Conservation (phyloP, 495 filamentous ascomycete species). For the Bryoglossum gracile region DNA sequence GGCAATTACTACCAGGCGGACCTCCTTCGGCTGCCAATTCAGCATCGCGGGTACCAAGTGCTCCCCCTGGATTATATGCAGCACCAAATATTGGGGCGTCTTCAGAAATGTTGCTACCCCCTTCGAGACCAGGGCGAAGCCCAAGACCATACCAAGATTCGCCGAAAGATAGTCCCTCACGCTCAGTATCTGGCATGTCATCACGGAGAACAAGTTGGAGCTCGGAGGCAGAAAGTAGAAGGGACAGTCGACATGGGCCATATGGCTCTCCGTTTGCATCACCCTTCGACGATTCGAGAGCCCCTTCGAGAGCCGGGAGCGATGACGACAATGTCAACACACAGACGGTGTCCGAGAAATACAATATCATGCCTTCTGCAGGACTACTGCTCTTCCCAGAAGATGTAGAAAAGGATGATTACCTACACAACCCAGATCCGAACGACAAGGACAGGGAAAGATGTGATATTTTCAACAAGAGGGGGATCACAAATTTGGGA, state of each 20-base stretch:
- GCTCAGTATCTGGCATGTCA: slow-evolving; percentile 33
- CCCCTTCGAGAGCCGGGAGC: slow-evolving; percentile 53
- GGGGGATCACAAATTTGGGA: slow-evolving; percentile 62
- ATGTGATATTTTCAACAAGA: slow-evolving; percentile 60
- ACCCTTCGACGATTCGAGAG: slow-evolving; percentile 51
- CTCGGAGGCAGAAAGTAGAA: slow-evolving; percentile 43
- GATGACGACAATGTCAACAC: slow-evolving; percentile 64
- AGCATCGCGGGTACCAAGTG: background rate
- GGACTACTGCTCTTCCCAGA: slow-evolving; percentile 65
- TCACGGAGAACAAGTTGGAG: slow-evolving; percentile 58
- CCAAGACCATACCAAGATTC: slow-evolving; percentile 20
- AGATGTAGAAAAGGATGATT: slow-evolving; percentile 75
- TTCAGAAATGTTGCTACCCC: slow-evolving; percentile 23
- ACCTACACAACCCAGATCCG: slow-evolving; percentile 64
- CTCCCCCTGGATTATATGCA: slow-evolving; percentile 7
- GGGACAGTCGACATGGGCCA: slow-evolving; percentile 44
- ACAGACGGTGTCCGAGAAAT: slow-evolving; percentile 73
- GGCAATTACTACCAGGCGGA: slow-evolving; percentile 19
- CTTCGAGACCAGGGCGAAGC: slow-evolving; percentile 16
- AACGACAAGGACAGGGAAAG: slow-evolving; percentile 54
- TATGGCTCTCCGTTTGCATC: no score
- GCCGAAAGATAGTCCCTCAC: slow-evolving; percentile 8
- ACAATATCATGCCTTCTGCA: slow-evolving; percentile 66
- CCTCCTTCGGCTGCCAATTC: background rate
- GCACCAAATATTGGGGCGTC: slow-evolving; percentile 15